Conservation (phyloP, 768 basidiomycete species). For the Leucogyrophana mollusca region DNA sequence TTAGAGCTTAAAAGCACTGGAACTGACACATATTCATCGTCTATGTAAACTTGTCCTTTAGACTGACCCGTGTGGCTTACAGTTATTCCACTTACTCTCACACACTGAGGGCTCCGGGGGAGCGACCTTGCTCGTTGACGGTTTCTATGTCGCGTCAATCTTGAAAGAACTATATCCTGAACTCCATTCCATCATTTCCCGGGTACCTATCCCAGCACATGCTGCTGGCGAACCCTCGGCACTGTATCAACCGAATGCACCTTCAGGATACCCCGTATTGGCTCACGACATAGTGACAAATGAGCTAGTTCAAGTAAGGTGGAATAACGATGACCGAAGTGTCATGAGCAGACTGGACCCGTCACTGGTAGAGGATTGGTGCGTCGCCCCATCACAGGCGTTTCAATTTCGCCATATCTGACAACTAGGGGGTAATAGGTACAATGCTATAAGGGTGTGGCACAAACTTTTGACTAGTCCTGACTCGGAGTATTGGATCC, state of each 20-base stretch:
- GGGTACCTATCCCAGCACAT: slow-evolving; percentile 73
- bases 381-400: no score
- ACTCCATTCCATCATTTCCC: slow-evolving; percentile 66
- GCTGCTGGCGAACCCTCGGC: slow-evolving; percentile 76
- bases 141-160: slow-evolving; percentile 86
- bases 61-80: slow-evolving; percentile 95
- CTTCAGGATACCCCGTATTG: slow-evolving; percentile 67
- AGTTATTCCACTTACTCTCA: slow-evolving; percentile 91
- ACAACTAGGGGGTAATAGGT: slow-evolving; percentile 55
- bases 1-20: no score
- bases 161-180: slow-evolving; percentile 72
- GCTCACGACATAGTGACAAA: slow-evolving; percentile 59
- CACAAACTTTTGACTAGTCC: slow-evolving; percentile 68
- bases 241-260: slow-evolving; percentile 57
- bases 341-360: slow-evolving; percentile 64
- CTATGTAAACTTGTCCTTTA: slow-evolving; percentile 34
- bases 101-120: slow-evolving; percentile 83
- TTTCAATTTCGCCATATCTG: no score
- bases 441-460: slow-evolving; percentile 80
- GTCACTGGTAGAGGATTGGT: slow-evolving; percentile 75
- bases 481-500: slow-evolving; percentile 91
- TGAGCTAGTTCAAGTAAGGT: slow-evolving; percentile 75
- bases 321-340: slow-evolving; percentile 95
- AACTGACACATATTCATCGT: neutral
- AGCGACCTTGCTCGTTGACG: slow-evolving; percentile 90